Evolutionary conservation across 1,139 yeast species (phyloP).

Genomic region (Protomyces arabidopsidicola): DNA sequence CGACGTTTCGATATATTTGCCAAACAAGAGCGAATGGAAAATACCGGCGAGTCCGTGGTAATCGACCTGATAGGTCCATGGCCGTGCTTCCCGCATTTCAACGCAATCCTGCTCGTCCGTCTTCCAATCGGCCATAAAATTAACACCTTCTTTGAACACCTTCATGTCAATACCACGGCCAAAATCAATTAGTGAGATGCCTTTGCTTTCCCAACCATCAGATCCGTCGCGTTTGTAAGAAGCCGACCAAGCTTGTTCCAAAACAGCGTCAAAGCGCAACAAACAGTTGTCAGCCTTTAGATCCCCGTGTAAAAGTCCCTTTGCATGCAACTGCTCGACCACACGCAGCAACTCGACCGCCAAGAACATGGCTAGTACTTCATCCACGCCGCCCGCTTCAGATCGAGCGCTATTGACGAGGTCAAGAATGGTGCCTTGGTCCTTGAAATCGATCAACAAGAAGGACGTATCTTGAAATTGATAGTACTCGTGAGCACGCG

Average conservation of each 20-base stretch:
- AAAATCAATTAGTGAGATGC: slow-evolving; percentile 70
- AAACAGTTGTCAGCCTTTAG: slow-evolving; percentile 82
- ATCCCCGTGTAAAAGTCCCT: slow-evolving; percentile 77
- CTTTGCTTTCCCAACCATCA: slow-evolving; percentile 52
- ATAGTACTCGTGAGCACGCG: slow-evolving; percentile 53
- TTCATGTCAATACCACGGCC: slow-evolving; percentile 75
- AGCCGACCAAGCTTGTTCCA: slow-evolving; percentile 34
- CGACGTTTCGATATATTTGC: slow-evolving; percentile 52
- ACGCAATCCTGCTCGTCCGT: slow-evolving; percentile 72
- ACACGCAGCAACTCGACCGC: slow-evolving; percentile 59
- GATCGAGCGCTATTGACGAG: slow-evolving; percentile 49
- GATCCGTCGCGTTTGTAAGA: slow-evolving; percentile 42
- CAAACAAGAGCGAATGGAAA: slow-evolving; percentile 61
- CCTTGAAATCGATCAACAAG: slow-evolving; percentile 60
- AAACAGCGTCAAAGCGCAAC: slow-evolving; percentile 50
- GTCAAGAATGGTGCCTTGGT: slow-evolving; percentile 73
- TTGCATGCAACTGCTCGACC: slow-evolving; percentile 58
- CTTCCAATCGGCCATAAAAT: slow-evolving; percentile 59
- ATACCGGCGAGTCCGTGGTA: slow-evolving; percentile 79
- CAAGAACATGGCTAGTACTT: slow-evolving; percentile 58
- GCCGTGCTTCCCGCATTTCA: slow-evolving; percentile 56
- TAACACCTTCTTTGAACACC: slow-evolving; percentile 49
- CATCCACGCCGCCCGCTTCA: slow-evolving; percentile 47
- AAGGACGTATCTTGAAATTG: slow-evolving; percentile 69
- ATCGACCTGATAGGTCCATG: slow-evolving; percentile 82